Percentiles rank a stretch among this genome's conserved stretches.
Evolutionary conservation across 176 grass and related monocot species (phyloP).

Genomic region (Carex scoparia): DNA sequence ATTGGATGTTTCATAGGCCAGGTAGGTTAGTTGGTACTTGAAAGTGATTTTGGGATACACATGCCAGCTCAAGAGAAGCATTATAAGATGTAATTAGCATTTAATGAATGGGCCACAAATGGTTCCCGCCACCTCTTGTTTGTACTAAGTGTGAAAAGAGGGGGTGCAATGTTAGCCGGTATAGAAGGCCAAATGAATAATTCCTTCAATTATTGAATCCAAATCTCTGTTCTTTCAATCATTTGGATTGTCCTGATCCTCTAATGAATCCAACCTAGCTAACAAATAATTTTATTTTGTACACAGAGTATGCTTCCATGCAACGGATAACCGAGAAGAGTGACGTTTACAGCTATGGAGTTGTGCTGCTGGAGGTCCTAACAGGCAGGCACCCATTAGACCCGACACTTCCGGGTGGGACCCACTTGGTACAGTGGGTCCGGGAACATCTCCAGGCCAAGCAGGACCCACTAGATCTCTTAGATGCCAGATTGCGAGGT

Average conservation of each 20-base stretch:
- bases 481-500: constrained; percentile 68
- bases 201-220: constrained; percentile 23
- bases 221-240: constrained; percentile 18
- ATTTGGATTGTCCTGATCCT: constrained; percentile 18
- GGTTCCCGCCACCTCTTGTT: not conserved
- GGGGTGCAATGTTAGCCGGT: not conserved
- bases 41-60: not conserved
- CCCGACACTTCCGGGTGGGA: constrained; percentile 58
- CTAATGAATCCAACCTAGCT: not conserved
- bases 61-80: not conserved
- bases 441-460: constrained; percentile 61
- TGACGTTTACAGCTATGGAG: constrained; percentile 93
- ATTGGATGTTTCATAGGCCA: not conserved
- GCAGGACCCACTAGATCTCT: constrained; percentile 35
- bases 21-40: constrained; percentile 9
- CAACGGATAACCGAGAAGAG: constrained; percentile 84
- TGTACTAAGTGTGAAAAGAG: not conserved
- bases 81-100: constrained; percentile 13
- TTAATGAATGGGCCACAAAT: constrained; percentile 10
- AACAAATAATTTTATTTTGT: not conserved
- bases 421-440: constrained; percentile 82
- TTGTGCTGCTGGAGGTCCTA: constrained; percentile 72
- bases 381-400: constrained; percentile 74
- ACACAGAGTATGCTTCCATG: constrained; percentile 74
- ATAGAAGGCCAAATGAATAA: not conserved